phyloP scores from a whole-genome alignment of 208 protist genomes.

The Sergeia podlipaevii region DNA sequence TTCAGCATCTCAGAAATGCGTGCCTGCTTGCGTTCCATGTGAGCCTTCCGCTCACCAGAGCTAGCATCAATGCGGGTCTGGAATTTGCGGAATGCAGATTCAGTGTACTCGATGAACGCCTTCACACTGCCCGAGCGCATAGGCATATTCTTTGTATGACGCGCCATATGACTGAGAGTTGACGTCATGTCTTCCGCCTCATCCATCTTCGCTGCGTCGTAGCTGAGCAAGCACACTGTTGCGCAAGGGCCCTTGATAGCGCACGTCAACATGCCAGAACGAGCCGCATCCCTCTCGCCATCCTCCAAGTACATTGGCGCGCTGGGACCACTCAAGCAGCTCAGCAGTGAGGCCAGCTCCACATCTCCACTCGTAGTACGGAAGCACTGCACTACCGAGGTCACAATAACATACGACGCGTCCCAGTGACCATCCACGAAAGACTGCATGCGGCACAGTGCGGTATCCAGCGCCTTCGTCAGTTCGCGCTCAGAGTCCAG shows the following conservation, averaged over 20 bases:
- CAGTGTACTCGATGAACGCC: slow-evolving; percentile 29
- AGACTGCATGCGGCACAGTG: slow-evolving; percentile 10
- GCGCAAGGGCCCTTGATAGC: slow-evolving; percentile 32
- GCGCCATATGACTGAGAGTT: slow-evolving; percentile 20
- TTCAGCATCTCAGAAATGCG: no score
- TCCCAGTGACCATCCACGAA: slow-evolving; percentile 12
- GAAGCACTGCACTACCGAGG: slow-evolving; percentile 27
- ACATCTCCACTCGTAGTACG: slow-evolving; percentile 21
- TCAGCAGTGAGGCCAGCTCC: slow-evolving; percentile 27
- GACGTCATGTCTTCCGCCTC: slow-evolving; percentile 21
- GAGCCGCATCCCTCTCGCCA: slow-evolving; percentile 8
- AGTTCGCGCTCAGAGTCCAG: slow-evolving; percentile 16
- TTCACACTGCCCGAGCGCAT: slow-evolving; percentile 29
- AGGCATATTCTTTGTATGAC: slow-evolving; percentile 28
- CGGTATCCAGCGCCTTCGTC: slow-evolving; percentile 17
- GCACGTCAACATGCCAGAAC: slow-evolving; percentile 19
- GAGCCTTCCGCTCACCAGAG: slow-evolving; percentile 6
- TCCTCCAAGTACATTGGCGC: slow-evolving; percentile 27
- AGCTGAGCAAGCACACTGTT: slow-evolving; percentile 29
- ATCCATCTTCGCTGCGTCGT: slow-evolving; percentile 18
- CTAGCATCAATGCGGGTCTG: no score
- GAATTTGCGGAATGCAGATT: slow-evolving; percentile 22
- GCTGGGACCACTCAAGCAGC: slow-evolving; percentile 21
- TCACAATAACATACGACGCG: slow-evolving; percentile 20
- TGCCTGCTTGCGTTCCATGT: no score